Evolutionary conservation across 2,329 filamentous ascomycete genomes (phyloP).

Genomic region (Aspergillus quadrilineatus): DNA sequence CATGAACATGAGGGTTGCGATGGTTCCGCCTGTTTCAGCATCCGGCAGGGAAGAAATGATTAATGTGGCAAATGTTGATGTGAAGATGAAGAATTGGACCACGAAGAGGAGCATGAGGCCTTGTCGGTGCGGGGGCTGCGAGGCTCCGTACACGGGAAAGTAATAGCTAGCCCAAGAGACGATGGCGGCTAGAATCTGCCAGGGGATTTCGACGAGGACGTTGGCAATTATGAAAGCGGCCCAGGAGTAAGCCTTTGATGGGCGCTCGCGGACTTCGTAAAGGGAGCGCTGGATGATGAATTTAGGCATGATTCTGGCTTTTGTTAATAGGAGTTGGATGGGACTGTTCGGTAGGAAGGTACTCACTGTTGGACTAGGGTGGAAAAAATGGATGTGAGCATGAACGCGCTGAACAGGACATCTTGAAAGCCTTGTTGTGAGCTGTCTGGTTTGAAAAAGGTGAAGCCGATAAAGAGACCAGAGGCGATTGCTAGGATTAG

Average conservation of each 20-base stretch:
- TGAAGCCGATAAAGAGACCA: constrained; percentile 76
- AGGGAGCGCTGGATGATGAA: constrained; percentile 79
- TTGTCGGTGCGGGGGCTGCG: constrained; percentile 66
- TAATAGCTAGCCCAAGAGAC: constrained; percentile 81
- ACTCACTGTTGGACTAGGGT: constrained; percentile 53
- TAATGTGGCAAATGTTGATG: constrained; percentile 76
- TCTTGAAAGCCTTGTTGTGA: constrained; percentile 78
- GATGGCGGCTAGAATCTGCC: constrained; percentile 72
- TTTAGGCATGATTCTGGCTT: constrained; percentile 64
- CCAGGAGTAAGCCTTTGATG: constrained; percentile 82
- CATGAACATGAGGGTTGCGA: constrained; percentile 73
- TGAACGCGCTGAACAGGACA: constrained; percentile 83
- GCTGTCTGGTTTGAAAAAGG: constrained; percentile 71
- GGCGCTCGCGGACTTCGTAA: constrained; percentile 82
- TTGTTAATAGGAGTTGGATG: background rate
- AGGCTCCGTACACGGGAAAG: constrained; percentile 68
- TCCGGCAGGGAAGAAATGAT: constrained; percentile 73
- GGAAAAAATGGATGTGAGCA: constrained; percentile 61
- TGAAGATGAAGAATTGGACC: constrained; percentile 73
- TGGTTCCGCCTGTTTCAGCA: constrained; percentile 72
- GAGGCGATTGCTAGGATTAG: constrained; percentile 61
- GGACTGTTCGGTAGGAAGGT: constrained; percentile 49
- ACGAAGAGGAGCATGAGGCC: constrained; percentile 77
- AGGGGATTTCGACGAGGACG: constrained; percentile 81
- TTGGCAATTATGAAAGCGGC: constrained; percentile 80